phyloP scores from a whole-genome alignment of 2,329 filamentous ascomycete genomes.

The Colletotrichum truncatum region DNA sequence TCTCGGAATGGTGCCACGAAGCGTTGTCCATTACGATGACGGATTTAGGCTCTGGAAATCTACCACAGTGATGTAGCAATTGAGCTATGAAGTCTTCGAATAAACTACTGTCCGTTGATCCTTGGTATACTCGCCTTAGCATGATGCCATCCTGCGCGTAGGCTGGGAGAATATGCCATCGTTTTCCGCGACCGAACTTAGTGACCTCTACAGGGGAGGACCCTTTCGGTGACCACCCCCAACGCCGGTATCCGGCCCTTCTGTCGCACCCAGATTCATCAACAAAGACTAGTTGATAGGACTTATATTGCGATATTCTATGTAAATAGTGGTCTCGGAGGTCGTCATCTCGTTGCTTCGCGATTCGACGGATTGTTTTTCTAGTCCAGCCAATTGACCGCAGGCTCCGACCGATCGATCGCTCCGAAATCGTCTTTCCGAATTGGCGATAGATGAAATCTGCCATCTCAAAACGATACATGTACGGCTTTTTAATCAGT shows the following conservation, averaged over 20 bases:
- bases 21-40: conserved; percentile 47
- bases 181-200: conserved; percentile 33
- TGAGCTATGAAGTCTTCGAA: too few species aligned
- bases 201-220: conserved; percentile 35
- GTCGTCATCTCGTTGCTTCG: conserved; percentile 42
- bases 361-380: conserved; percentile 40
- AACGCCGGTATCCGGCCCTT: conserved; percentile 41
- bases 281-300: too few species aligned
- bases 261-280: too few species aligned
- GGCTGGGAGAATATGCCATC: conserved; percentile 38
- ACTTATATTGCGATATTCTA: conserved; percentile 40
- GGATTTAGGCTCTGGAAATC: conserved; percentile 43
- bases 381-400: conserved; percentile 35
- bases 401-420: too few species aligned
- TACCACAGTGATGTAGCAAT: conserved; percentile 41
- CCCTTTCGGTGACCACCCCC: conserved; percentile 43
- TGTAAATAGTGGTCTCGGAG: conserved; percentile 45
- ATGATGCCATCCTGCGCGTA: conserved; percentile 40
- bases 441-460: too few species aligned
- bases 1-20: conserved; percentile 38
- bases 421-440: not conserved
- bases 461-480: too few species aligned
- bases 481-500: too few species aligned
- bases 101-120: too few species aligned
- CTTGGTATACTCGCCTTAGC: too few species aligned